phyloP scores from a whole-genome alignment of 129 eudicot genomes.

The Tagetes patula region DNA sequence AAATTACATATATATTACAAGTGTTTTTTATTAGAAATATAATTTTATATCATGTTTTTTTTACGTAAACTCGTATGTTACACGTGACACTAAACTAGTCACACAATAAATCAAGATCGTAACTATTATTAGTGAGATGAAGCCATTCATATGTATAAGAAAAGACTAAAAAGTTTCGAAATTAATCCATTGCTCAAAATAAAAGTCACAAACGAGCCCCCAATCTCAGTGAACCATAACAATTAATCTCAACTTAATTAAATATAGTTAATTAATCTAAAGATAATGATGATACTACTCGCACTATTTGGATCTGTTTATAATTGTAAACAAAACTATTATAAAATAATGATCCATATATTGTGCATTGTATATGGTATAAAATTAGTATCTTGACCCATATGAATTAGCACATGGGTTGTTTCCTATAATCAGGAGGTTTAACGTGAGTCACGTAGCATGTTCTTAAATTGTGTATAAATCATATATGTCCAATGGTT shows the following conservation, averaged over 20 bases:
- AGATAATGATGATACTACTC: neutral
- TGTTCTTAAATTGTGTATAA: constrained; percentile 23
- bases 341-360: neutral
- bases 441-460: constrained; percentile 36
- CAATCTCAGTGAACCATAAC: neutral
- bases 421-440: constrained; percentile 35
- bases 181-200: neutral
- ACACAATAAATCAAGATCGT: neutral
- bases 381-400: constrained; percentile 14
- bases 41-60: no score
- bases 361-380: constrained; percentile 29
- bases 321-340: neutral
- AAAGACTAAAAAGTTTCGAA: neutral
- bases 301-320: neutral
- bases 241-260: neutral
- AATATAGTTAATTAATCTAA: neutral
- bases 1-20: no score
- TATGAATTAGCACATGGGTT: constrained; percentile 41
- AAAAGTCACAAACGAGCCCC: neutral
- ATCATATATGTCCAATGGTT: constrained; percentile 20
- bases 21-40: no score
- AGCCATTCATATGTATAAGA: neutral
- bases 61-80: no score
- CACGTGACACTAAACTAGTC: no score
- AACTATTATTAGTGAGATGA: neutral